phyloP scores from a whole-genome alignment of 257 asterid species.

The Leonotis leonurus region DNA sequence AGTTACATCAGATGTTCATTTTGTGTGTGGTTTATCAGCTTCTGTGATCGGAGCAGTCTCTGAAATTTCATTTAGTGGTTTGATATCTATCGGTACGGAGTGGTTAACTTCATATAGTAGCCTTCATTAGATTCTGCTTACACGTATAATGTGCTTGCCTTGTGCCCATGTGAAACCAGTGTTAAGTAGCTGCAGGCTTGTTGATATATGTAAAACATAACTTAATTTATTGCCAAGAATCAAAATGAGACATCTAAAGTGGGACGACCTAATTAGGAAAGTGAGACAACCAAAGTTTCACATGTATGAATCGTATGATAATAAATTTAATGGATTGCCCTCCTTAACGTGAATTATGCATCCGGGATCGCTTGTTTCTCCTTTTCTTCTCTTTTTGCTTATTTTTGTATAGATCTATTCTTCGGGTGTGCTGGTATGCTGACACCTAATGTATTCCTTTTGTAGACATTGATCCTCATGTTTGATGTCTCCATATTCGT shows the following conservation, averaged over 20 bases:
- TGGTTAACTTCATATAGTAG: neutral
- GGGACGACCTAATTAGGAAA: too few relatives aligned
- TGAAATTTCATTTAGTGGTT: neutral
- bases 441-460: slow-evolving; percentile 24
- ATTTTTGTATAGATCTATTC: neutral
- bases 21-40: neutral
- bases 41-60: neutral
- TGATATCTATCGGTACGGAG: neutral
- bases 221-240: too few relatives aligned
- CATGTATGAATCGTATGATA: too few relatives aligned
- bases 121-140: neutral
- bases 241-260: too few relatives aligned
- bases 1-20: neutral
- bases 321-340: neutral
- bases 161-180: neutral
- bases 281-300: too few relatives aligned
- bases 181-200: neutral
- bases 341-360: neutral
- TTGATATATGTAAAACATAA: neutral
- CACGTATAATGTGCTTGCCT: neutral
- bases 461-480: slow-evolving; percentile 83
- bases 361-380: neutral
- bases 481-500: slow-evolving; percentile 73
- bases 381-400: neutral
- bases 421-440: slow-evolving; percentile 12